A percentile compares a stretch with the other conserved stretches of the same genome.
phyloP scores from a whole-genome alignment of 768 basidiomycete genomes.

The Harrya chromipes region DNA sequence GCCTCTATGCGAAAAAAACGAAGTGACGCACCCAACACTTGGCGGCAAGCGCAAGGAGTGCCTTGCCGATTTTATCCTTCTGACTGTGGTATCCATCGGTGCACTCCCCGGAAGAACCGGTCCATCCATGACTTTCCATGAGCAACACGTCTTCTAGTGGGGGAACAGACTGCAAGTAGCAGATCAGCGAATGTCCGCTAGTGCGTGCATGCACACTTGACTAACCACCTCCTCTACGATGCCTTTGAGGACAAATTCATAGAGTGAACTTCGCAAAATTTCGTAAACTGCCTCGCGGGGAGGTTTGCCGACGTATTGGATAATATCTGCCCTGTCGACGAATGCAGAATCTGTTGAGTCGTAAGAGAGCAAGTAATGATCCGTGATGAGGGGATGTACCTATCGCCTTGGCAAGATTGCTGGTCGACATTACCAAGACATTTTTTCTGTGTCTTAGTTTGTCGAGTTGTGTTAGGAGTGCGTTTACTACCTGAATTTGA shows the following conservation, averaged over 20 bases:
- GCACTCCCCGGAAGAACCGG: slow-evolving; percentile 4
- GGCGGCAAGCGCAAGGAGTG: slow-evolving; percentile 65
- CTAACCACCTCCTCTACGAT: slow-evolving; percentile 66
- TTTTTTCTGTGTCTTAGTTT: slow-evolving; percentile 92
- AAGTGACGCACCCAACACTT: slow-evolving; percentile 68
- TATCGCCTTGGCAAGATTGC: slow-evolving; percentile 92
- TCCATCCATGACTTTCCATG: slow-evolving; percentile 16
- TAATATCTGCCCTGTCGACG: slow-evolving; percentile 94
- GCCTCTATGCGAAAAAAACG: neutral
- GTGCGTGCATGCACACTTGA: slow-evolving; percentile 4
- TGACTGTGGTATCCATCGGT: slow-evolving; percentile 40
- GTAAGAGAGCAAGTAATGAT: neutral
- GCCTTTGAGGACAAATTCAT: slow-evolving; percentile 72
- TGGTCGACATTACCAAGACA: slow-evolving; percentile 93
- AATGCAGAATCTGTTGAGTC: slow-evolving; percentile 77
- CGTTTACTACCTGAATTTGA: slow-evolving; percentile 85
- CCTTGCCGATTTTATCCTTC: slow-evolving; percentile 51
- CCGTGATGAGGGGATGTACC: slow-evolving; percentile 37
- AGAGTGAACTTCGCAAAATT: slow-evolving; percentile 79
- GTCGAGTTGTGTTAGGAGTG: slow-evolving; percentile 93
- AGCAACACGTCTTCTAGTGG: slow-evolving; percentile 49
- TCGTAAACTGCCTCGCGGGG: slow-evolving; percentile 91
- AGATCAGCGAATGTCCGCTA: slow-evolving; percentile 1
- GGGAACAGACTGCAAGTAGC: slow-evolving; percentile 51
- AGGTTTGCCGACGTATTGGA: slow-evolving; percentile 92